Conservation (phyloP, 768 basidiomycete species). For the Melanogaster broomeanus region DNA sequence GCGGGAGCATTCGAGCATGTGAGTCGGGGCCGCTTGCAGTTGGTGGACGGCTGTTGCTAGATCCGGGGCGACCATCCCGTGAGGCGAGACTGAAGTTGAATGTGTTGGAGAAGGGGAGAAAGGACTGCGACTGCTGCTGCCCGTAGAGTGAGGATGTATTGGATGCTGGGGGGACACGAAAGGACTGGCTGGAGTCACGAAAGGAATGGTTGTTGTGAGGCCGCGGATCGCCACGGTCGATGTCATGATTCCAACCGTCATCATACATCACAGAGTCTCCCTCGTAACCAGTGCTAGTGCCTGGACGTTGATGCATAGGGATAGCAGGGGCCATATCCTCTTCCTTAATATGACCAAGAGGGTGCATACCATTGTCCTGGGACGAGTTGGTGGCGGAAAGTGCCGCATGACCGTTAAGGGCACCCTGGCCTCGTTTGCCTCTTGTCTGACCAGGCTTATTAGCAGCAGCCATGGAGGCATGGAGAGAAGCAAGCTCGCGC, state of each 20-base stretch:
- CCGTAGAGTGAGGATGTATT: slow-evolving; percentile 40
- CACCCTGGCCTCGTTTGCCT: slow-evolving; percentile 38
- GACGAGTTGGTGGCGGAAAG: slow-evolving; percentile 15
- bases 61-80: slow-evolving; percentile 46
- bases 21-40: slow-evolving; percentile 50
- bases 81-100: slow-evolving; percentile 47
- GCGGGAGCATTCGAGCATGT: slow-evolving; percentile 61
- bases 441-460: slow-evolving; percentile 41
- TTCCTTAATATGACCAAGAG: slow-evolving; percentile 39
- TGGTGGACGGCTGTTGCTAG: slow-evolving; percentile 51
- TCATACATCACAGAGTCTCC: slow-evolving; percentile 34
- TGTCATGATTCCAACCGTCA: slow-evolving; percentile 39
- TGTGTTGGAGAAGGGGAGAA: slow-evolving; percentile 57
- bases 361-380: slow-evolving; percentile 19
- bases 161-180: slow-evolving; percentile 61
- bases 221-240: slow-evolving; percentile 39
- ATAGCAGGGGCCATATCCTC: slow-evolving; percentile 38
- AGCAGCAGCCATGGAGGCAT: slow-evolving; percentile 73
- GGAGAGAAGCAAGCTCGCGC: slow-evolving; percentile 82
- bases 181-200: slow-evolving; percentile 82
- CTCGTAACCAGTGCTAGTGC: slow-evolving; percentile 76
- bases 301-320: slow-evolving; percentile 55
- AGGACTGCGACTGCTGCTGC: slow-evolving; percentile 62
- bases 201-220: slow-evolving; percentile 62
- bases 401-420: slow-evolving; percentile 17